A percentile compares a stretch with the other conserved stretches of the same genome.
Conservation (phyloP, 2,329 filamentous ascomycete genomes). For the Pyricularia sp. region DNA sequence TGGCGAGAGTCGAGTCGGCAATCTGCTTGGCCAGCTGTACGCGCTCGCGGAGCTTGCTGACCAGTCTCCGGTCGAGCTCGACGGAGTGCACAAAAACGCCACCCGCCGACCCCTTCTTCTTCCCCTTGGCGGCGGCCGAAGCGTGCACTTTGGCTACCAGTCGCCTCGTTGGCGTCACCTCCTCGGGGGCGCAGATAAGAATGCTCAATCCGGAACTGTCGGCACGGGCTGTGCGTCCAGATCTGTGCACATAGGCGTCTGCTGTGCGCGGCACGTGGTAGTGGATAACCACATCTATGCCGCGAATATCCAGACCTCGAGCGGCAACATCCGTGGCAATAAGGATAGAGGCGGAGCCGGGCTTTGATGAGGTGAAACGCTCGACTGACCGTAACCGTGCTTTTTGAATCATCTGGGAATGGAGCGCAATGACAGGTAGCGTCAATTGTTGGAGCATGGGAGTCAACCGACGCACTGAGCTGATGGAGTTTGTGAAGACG, state of each 20-base stretch:
- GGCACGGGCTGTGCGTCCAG: constrained; percentile 85
- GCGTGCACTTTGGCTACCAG: constrained; percentile 85
- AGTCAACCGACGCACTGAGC: constrained; percentile 75
- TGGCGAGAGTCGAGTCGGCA: constrained; percentile 72
- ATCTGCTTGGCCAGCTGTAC: constrained; percentile 78
- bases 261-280: constrained; percentile 91
- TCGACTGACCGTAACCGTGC: constrained; percentile 89
- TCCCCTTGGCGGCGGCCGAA: constrained; percentile 31
- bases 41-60: constrained; percentile 66
- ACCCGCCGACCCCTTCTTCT: constrained; percentile 30
- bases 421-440: constrained; percentile 66
- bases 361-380: constrained; percentile 62
- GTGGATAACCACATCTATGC: constrained; percentile 83
- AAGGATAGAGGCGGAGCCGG: constrained; percentile 53
- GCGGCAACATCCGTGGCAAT: constrained; percentile 92
- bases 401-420: constrained; percentile 94
- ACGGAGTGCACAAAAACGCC: constrained; percentile 66
- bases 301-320: constrained; percentile 84
- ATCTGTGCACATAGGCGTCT: constrained; percentile 91
- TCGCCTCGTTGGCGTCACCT: constrained; percentile 74
- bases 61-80: constrained; percentile 73
- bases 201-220: constrained; percentile 70
- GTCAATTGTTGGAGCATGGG: constrained; percentile 78
- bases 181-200: constrained; percentile 82
- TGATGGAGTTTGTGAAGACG: constrained; percentile 94